phyloP scores from a whole-genome alignment of 2,329 filamentous ascomycete genomes.

The Hymenoscyphus occultus region DNA sequence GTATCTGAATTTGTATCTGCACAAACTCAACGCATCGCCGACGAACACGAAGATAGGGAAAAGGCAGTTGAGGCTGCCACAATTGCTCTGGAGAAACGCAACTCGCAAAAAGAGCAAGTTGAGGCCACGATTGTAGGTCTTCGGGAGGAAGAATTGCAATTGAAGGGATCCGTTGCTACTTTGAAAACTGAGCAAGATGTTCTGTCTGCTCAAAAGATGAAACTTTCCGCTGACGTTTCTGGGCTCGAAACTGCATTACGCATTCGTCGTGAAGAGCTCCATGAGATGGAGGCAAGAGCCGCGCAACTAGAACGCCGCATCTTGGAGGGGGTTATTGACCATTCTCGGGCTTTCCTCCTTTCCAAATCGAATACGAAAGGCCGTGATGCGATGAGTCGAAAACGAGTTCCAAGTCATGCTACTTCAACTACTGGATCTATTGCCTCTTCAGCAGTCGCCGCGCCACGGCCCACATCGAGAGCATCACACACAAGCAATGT shows the following conservation, averaged over 20 bases:
- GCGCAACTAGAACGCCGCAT: constrained; percentile 89
- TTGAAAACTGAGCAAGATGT: constrained; percentile 65
- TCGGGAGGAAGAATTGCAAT: constrained; percentile 59
- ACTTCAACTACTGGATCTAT: constrained; percentile 40
- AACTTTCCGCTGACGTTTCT: constrained; percentile 80
- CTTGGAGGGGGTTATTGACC: constrained; percentile 91
- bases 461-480: constrained; percentile 26
- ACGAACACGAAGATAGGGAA: constrained; percentile 76
- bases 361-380: constrained; percentile 50
- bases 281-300: constrained; percentile 84
- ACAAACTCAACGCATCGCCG: constrained; percentile 70
- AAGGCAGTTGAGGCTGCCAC: constrained; percentile 77
- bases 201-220: constrained; percentile 72
- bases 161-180: constrained; percentile 52
- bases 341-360: constrained; percentile 87
- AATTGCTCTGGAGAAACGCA: constrained; percentile 74
- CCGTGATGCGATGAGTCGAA: constrained; percentile 49
- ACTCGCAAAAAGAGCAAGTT: constrained; percentile 62
- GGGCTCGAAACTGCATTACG: constrained; percentile 86
- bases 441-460: constrained; percentile 24
- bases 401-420: constrained; percentile 47
- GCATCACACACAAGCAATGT: constrained; percentile 29
- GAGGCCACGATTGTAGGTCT: constrained; percentile 50
- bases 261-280: constrained; percentile 85
- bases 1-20: constrained; percentile 77